Evolutionary conservation across 2,329 filamentous ascomycete genomes (phyloP).

Genomic region (Chrysosphaeria jannelii): DNA sequence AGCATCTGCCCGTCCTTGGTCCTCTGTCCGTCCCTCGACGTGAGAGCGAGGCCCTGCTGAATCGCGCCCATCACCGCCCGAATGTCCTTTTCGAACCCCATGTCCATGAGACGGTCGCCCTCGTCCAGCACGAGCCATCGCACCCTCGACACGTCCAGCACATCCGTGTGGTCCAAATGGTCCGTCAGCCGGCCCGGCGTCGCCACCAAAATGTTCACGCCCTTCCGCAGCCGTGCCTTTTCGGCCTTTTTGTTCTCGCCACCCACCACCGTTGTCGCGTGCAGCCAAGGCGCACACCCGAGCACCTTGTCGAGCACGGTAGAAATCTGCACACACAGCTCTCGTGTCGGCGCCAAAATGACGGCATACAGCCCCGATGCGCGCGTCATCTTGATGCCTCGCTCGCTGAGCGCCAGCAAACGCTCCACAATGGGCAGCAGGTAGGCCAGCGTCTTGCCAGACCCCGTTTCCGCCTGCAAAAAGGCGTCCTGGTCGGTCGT

Average conservation of each 20-base stretch:
- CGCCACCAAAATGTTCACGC: constrained; percentile 81
- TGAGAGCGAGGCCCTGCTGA: constrained; percentile 24
- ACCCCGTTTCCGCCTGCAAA: constrained; percentile 88
- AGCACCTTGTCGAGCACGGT: constrained; percentile 61
- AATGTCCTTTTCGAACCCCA: constrained; percentile 87
- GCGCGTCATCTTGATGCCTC: constrained; percentile 15
- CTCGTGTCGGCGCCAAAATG: constrained; percentile 75
- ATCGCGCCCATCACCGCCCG: constrained; percentile 61
- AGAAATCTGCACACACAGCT: constrained; percentile 82
- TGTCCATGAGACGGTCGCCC: constrained; percentile 91
- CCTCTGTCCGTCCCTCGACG: constrained; percentile 16
- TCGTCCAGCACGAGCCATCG: constrained; percentile 89
- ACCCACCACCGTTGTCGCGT: constrained; percentile 54
- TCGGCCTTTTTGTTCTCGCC: constrained; percentile 48
- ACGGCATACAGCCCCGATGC: constrained; percentile 82
- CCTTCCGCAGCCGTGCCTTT: constrained; percentile 79
- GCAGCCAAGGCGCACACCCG: constrained; percentile 77
- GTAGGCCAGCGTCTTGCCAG: constrained; percentile 92
- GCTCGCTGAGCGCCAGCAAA: constrained; percentile 43
- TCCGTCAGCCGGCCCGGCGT: constrained; percentile 78
- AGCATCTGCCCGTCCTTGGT: constrained; percentile 26
- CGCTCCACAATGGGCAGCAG: constrained; percentile 74
- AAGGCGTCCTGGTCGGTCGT: constrained; percentile 71
- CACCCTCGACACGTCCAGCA: constrained; percentile 61
- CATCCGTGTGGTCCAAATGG: constrained; percentile 78